Evolutionary conservation across 2,329 filamentous ascomycete genomes (phyloP), one percentile per base, ranked within the genome.

Genomic region (Trichoderma arundinaceum): DNA sequence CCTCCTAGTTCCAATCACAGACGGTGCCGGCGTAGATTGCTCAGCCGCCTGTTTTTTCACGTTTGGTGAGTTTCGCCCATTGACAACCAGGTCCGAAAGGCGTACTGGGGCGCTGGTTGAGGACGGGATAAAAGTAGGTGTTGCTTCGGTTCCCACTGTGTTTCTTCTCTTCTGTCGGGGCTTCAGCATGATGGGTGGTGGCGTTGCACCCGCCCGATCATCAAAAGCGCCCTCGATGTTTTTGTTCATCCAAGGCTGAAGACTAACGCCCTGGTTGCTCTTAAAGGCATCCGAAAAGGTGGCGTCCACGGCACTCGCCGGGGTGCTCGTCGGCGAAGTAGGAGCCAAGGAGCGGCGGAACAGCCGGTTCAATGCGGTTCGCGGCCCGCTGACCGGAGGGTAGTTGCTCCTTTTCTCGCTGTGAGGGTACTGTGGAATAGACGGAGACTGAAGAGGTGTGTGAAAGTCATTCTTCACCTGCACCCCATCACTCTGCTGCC

Each of bases 121-220:
- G 10, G 53, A 32, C 4, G 69, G 66, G 33, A 70, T 60, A 19
- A 54, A 64, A 15, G 72, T 71, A n/a, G 70, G 60, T 38, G 59
- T 68, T 5, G 51, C 56, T 38, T 66, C 68, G 8, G 67, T 66
- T 17, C 74, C 74, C 1, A 69, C 56, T 4, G 75, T 74, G 57
- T 71, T 68, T 7, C 74, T 69, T 22, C 76, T 71, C 28, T 66
- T 68, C 4, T 77, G 74, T 5, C 77, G 76, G 22, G 73, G 76
- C 58, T 81, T 83, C 15, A 84, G 78, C 77, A 82, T 74, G 58
- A 87, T 87, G 1, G 85, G 85, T 4, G 85, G 85, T 3, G 85
- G 85, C 7, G 85, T 87, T 0, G 83, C 82, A 35, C 84, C 81
- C 1, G 77, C 73, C 4, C 79, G 73, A 9, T 84, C 82, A 4